These are phyloP conservation scores for Morella rubra DNA, from an alignment of 306 rosid species.

Conservation along the genomic window DNA sequence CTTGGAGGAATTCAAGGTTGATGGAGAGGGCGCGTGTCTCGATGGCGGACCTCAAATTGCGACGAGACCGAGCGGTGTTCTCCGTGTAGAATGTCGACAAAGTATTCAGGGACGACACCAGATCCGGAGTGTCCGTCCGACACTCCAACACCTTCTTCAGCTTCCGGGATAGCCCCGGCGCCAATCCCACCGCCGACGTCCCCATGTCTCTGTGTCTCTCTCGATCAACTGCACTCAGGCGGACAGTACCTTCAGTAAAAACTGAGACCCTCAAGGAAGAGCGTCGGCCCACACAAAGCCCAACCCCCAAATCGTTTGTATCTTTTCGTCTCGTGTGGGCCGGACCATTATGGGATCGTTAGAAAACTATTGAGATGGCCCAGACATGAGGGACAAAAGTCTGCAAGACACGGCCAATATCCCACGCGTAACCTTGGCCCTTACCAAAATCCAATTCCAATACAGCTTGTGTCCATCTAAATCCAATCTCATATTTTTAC, in stretches of 20 bases:
- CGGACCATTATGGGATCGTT: neutral
- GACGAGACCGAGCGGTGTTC: conserved; percentile 85
- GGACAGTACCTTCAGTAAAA: neutral
- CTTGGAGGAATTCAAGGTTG: conserved; percentile 69
- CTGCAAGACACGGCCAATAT: too few relatives aligned
- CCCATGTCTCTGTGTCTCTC: conserved; percentile 39
- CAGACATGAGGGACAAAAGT: too few relatives aligned
- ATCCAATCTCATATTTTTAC: too few relatives aligned
- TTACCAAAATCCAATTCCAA: too few relatives aligned
- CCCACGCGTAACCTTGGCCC: too few relatives aligned
- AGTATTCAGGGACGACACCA: conserved; percentile 73
- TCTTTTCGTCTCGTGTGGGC: neutral
- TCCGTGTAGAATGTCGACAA: conserved; percentile 84
- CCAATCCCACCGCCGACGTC: conserved; percentile 63
- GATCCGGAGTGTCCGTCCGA: conserved; percentile 80
- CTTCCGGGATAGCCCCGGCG: conserved; percentile 94
- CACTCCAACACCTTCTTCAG: conserved; percentile 93
- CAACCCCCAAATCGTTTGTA: neutral
- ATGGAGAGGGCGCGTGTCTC: conserved; percentile 83
- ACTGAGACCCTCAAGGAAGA: neutral
- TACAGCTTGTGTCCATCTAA: too few relatives aligned
- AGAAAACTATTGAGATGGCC: neutral
- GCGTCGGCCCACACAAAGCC: neutral
- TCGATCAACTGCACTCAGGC: neutral
- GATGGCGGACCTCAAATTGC: conserved; percentile 86